Evolutionary conservation across 1,284 basidiomycete species (phyloP).

Genomic region (Cutaneotrichosporon dermatis): DNA sequence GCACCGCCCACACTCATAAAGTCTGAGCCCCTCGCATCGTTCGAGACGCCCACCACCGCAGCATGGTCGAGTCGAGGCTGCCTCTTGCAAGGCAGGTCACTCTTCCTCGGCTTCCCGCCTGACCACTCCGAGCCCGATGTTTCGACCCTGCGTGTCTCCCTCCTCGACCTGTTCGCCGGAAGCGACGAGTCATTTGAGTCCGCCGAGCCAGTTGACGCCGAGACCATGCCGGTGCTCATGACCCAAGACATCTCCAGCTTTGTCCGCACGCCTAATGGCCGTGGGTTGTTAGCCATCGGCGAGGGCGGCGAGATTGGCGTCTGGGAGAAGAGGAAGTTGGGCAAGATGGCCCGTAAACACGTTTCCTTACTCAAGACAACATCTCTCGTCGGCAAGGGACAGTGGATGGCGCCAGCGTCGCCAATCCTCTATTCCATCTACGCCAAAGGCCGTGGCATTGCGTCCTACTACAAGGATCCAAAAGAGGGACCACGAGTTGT

Average conservation of each 20-base stretch:
- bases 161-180: constrained; percentile 24
- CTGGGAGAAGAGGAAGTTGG: constrained; percentile 40
- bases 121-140: constrained; percentile 8
- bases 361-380: constrained; percentile 1
- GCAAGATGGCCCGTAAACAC: constrained; percentile 20
- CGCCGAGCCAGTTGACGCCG: constrained; percentile 11
- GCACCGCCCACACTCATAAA: constrained; percentile 78
- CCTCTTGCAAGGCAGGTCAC: constrained; percentile 55
- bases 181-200: constrained; percentile 11
- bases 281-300: constrained; percentile 39
- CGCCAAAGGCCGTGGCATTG: constrained; percentile 45
- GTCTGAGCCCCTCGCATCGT: constrained; percentile 66
- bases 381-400: constrained; percentile 36
- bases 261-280: constrained; percentile 47
- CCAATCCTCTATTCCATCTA: constrained; percentile 36
- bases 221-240: constrained; percentile 28
- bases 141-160: constrained; percentile 15
- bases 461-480: constrained; percentile 26
- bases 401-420: constrained; percentile 25
- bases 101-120: constrained; percentile 40
- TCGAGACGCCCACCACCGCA: constrained; percentile 24
- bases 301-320: constrained; percentile 36
- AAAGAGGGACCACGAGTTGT: constrained; percentile 22
- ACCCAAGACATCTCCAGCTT: constrained; percentile 30
- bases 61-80: constrained; percentile 54